Evolutionary conservation across 2,329 filamentous ascomycete species (phyloP).

Genomic region (Colletotrichum godetiae): DNA sequence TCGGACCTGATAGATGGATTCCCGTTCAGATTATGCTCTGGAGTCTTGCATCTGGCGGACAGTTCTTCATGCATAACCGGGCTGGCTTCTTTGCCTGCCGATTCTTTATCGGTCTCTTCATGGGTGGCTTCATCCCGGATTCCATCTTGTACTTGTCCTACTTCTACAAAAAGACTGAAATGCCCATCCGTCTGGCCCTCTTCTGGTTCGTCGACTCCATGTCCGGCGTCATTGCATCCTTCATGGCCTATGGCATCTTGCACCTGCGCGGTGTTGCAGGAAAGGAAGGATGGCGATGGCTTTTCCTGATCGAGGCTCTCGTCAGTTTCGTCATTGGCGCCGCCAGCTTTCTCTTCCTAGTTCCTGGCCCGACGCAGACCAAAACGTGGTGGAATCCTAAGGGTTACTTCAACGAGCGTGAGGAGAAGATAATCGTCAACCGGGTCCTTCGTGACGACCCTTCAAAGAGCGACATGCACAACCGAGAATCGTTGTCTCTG

Average conservation of each 20-base stretch:
- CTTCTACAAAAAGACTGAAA: constrained; percentile 75
- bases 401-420: constrained; percentile 68
- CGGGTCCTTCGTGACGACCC: constrained; percentile 53
- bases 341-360: constrained; percentile 56
- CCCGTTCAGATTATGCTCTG: constrained; percentile 56
- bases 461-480: constrained; percentile 60
- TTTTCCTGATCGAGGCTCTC: constrained; percentile 57
- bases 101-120: constrained; percentile 57
- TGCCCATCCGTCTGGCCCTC: constrained; percentile 71
- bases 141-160: constrained; percentile 62
- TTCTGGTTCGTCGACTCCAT: constrained; percentile 73
- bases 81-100: constrained; percentile 47
- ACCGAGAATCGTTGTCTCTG: constrained; percentile 61
- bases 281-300: constrained; percentile 65
- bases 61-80: constrained; percentile 44
- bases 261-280: constrained; percentile 60
- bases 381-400: constrained; percentile 65
- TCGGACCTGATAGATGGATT: constrained; percentile 62
- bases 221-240: constrained; percentile 61
- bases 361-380: constrained; percentile 69
- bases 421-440: constrained; percentile 73
- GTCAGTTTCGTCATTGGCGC: constrained; percentile 59
- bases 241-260: constrained; percentile 65
- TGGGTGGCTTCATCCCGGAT: constrained; percentile 50
- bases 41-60: constrained; percentile 48